phyloP scores from a whole-genome alignment of 208 protist genomes.

The Wallacemonas sp. region DNA sequence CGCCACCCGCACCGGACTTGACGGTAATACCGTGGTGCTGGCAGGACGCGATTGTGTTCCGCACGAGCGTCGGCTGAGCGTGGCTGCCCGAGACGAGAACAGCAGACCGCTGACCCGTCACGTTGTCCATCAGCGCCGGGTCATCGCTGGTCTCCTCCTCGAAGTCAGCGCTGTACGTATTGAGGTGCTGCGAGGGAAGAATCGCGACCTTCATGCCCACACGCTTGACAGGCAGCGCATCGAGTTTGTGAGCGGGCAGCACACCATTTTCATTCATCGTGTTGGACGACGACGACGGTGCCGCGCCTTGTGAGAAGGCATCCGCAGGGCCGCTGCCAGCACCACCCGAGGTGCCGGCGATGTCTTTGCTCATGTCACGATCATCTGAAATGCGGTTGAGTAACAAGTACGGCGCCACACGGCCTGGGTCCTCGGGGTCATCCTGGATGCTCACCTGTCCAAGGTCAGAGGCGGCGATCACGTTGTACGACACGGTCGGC shows the following conservation, averaged over 20 bases:
- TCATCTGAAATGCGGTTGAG: slow-evolving; percentile 42
- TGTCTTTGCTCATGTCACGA: not conserved
- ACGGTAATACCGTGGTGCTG: slow-evolving; percentile 32
- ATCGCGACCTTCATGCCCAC: slow-evolving; percentile 26
- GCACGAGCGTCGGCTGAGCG: slow-evolving; percentile 27
- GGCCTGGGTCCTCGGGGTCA: slow-evolving; percentile 15
- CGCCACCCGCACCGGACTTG: slow-evolving; percentile 17
- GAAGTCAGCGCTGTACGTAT: not conserved
- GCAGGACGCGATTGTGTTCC: slow-evolving; percentile 37
- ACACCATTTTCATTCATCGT: slow-evolving; percentile 11
- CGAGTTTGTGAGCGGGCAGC: slow-evolving; percentile 34
- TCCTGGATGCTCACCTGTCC: slow-evolving; percentile 35
- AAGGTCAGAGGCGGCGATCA: slow-evolving; percentile 20
- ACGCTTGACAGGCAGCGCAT: slow-evolving; percentile 30
- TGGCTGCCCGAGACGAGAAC: slow-evolving; percentile 23
- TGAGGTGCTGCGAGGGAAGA: slow-evolving; percentile 18
- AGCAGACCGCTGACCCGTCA: slow-evolving; percentile 18
- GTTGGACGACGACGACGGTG: not conserved
- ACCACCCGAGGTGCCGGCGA: not conserved
- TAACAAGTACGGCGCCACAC: slow-evolving; percentile 23
- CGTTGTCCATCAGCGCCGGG: not conserved
- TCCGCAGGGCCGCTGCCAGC: slow-evolving; percentile 2
- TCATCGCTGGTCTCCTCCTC: slow-evolving; percentile 13
- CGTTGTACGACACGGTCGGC: slow-evolving; percentile 38
- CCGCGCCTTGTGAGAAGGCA: not conserved